These are phyloP conservation scores for Raphidocelis subcapitata DNA, from an alignment of 139 green algal genomes.

Conservation along the genomic window DNA sequence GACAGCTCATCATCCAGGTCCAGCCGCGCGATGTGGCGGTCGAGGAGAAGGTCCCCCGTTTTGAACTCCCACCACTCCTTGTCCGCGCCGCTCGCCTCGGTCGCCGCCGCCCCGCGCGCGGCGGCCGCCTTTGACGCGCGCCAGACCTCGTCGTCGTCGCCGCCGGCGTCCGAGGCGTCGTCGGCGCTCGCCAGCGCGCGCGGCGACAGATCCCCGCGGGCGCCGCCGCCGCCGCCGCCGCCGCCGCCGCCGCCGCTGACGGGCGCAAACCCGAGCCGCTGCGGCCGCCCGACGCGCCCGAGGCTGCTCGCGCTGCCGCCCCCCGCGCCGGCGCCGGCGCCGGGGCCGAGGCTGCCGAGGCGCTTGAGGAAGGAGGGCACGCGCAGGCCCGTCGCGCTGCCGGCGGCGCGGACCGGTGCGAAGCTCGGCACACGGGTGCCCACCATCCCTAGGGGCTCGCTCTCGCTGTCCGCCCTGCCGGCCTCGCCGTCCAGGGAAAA, in stretches of 20 bases:
- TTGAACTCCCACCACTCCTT: slow-evolving; percentile 7
- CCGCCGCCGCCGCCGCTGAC: background rate
- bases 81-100: background rate
- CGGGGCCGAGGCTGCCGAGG: too few species aligned
- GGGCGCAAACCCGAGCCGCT: background rate
- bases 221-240: background rate
- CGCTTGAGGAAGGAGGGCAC: too few species aligned
- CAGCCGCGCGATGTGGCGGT: slow-evolving; percentile 20
- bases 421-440: too few species aligned
- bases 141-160: background rate
- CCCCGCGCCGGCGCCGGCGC: too few species aligned
- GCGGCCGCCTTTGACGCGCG: background rate
- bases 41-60: slow-evolving; percentile 24
- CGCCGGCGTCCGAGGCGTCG: background rate
- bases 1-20: slow-evolving; percentile 16
- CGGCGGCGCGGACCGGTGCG: too few species aligned
- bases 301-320: too few species aligned
- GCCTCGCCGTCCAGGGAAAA: too few species aligned
- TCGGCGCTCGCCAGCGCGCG: background rate
- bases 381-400: too few species aligned
- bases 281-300: too few species aligned
- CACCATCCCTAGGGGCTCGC: too few species aligned
- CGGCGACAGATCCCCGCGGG: background rate
- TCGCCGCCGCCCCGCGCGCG: background rate
- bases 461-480: too few species aligned